These are phyloP conservation scores for Chimonanthus salicifolius DNA, from an alignment of 164 flowering plant species.

Conservation along the genomic window DNA sequence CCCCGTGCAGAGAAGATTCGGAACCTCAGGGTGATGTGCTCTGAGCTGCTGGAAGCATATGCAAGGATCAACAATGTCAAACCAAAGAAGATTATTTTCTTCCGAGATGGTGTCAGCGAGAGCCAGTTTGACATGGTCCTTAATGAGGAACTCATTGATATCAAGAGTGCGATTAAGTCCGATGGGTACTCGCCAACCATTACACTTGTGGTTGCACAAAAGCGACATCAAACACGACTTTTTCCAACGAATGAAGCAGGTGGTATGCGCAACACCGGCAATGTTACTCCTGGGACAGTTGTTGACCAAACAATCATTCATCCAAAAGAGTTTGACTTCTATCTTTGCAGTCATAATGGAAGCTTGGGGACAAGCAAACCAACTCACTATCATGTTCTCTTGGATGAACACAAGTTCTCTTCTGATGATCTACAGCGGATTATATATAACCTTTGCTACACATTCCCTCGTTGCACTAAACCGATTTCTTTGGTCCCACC, in stretches of 20 bases:
- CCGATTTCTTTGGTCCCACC: constrained; percentile 80
- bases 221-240: constrained; percentile 67
- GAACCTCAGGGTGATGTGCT: constrained; percentile 49
- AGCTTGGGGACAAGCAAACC: constrained; percentile 78
- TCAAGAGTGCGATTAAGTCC: constrained; percentile 25
- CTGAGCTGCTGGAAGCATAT: constrained; percentile 50
- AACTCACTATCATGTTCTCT: constrained; percentile 65
- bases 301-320: constrained; percentile 59
- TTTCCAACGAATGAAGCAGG: constrained; percentile 34
- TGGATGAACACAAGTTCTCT: constrained; percentile 55
- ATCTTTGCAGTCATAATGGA: constrained; percentile 70
- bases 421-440: constrained; percentile 63
- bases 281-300: constrained; percentile 72
- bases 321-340: constrained; percentile 67
- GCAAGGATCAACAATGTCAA: constrained; percentile 27
- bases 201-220: constrained; percentile 67
- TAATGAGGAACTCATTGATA: constrained; percentile 39
- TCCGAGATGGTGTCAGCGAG: constrained; percentile 90
- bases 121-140: constrained; percentile 80
- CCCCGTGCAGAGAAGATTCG: constrained; percentile 39
- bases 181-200: constrained; percentile 43
- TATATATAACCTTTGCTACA: constrained; percentile 71
- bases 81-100: constrained; percentile 57
- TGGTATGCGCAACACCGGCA: constrained; percentile 29
- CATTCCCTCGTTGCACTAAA: constrained; percentile 76